These are phyloP conservation scores for Lyophyllum semitale DNA, from an alignment of 768 basidiomycete genomes.

Conservation along the genomic window DNA sequence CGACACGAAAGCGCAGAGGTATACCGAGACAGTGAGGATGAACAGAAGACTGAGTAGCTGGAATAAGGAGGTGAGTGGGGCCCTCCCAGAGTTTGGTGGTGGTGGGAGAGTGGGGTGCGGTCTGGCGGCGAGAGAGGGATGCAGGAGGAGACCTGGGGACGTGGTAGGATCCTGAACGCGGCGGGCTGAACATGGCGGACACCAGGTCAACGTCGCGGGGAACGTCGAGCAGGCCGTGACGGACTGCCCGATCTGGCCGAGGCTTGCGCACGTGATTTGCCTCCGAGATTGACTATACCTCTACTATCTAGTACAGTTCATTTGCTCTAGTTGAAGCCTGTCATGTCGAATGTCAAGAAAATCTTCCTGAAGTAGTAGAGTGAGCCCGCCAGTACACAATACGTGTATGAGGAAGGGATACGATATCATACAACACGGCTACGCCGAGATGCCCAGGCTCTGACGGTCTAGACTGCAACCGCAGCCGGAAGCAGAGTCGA, in stretches of 20 bases:
- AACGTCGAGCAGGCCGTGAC: not conserved
- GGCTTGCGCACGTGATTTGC: too few relatives aligned
- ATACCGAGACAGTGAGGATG: conserved; percentile 16
- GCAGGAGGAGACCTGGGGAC: not conserved
- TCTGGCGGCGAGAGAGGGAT: conserved; percentile 2
- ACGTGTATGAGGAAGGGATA: too few relatives aligned
- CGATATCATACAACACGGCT: too few relatives aligned
- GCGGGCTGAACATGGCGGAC: not conserved
- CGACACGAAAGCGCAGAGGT: conserved; percentile 49
- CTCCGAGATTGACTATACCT: too few relatives aligned
- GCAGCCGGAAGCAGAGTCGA: too few relatives aligned
- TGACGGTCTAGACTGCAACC: too few relatives aligned
- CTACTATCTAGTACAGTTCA: too few relatives aligned
- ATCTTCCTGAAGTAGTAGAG: too few relatives aligned
- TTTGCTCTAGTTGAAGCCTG: too few relatives aligned
- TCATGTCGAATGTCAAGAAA: too few relatives aligned
- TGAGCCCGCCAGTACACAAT: too few relatives aligned
- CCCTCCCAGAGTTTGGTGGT: not conserved
- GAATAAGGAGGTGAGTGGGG: conserved; percentile 25
- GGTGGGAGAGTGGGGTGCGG: conserved; percentile 4
- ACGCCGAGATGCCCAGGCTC: too few relatives aligned
- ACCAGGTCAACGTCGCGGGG: not conserved
- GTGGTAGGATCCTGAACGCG: not conserved
- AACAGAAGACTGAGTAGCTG: conserved; percentile 14
- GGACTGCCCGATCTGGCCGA: not conserved